Evolutionary conservation across 2,329 filamentous ascomycete genomes (phyloP).

Genomic region (Fusarium sp.): DNA sequence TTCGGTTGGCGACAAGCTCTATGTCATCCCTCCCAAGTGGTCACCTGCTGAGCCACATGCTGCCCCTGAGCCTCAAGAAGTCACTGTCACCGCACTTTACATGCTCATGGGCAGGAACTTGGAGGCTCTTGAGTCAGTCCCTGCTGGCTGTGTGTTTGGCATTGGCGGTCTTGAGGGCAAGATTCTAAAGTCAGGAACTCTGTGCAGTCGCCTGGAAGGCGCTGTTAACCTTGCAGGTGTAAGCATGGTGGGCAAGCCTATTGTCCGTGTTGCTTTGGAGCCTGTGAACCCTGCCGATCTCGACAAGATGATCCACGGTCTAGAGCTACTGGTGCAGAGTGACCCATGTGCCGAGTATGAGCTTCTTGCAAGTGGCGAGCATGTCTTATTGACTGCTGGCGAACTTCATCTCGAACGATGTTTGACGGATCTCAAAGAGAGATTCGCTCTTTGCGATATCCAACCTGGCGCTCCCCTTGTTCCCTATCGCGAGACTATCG

Average conservation of each 20-base stretch:
- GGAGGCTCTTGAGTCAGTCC: constrained; percentile 84
- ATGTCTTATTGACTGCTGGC: constrained; percentile 93
- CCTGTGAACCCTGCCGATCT: constrained; percentile 90
- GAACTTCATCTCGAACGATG: constrained; percentile 95
- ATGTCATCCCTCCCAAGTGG: constrained; percentile 94
- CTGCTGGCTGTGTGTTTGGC: constrained; percentile 94
- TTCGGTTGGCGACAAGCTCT: constrained; percentile 89
- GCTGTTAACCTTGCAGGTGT: constrained; percentile 92
- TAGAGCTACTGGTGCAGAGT: constrained; percentile 89
- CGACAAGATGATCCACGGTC: constrained; percentile 92
- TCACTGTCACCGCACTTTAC: constrained; percentile 89
- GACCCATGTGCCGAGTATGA: constrained; percentile 98
- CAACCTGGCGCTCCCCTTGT: constrained; percentile 95
- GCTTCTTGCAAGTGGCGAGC: constrained; percentile 90
- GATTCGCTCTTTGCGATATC: constrained; percentile 94
- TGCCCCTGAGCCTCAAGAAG: constrained; percentile 79
- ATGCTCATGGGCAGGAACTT: constrained; percentile 94
- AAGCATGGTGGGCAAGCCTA: constrained; percentile 82
- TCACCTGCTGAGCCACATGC: constrained; percentile 81
- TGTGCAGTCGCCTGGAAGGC: constrained; percentile 89
- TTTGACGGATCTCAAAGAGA: constrained; percentile 89
- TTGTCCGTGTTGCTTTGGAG: constrained; percentile 95
- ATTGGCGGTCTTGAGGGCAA: constrained; percentile 92
- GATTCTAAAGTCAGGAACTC: constrained; percentile 93
- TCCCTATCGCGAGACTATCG: constrained; percentile 93